Conservation (phyloP, 768 basidiomycete species). For the Phanerochaete sordida region DNA sequence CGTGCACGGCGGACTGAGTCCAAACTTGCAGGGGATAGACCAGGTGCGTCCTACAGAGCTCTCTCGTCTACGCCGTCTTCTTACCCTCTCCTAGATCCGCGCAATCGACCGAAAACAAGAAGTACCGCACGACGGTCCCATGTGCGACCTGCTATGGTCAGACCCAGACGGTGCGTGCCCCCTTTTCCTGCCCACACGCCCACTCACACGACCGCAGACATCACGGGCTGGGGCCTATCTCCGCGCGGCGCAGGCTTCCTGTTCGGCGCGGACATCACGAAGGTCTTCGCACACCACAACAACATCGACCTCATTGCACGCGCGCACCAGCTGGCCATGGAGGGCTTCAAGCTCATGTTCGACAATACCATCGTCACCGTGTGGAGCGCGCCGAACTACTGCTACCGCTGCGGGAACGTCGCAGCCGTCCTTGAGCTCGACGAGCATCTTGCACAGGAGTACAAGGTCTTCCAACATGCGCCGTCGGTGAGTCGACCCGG, state of each 20-base stretch:
- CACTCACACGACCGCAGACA: slow-evolving; percentile 50
- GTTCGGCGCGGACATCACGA: slow-evolving; percentile 90
- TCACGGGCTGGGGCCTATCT: slow-evolving; percentile 92
- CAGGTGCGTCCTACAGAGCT: slow-evolving; percentile 51
- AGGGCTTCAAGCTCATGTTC: slow-evolving; percentile 97
- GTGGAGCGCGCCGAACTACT: slow-evolving; percentile 98
- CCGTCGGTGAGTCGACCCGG: slow-evolving; percentile 50
- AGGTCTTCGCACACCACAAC: slow-evolving; percentile 87
- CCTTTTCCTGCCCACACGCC: not conserved
- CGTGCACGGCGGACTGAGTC: slow-evolving; percentile 95
- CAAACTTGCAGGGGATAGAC: slow-evolving; percentile 81
- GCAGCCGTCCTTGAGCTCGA: slow-evolving; percentile 94
- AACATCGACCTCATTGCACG: slow-evolving; percentile 92
- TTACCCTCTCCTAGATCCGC: slow-evolving; percentile 59
- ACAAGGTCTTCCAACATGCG: slow-evolving; percentile 93
- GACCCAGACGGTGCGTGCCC: slow-evolving; percentile 84
- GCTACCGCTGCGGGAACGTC: slow-evolving; percentile 95
- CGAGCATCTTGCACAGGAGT: slow-evolving; percentile 89
- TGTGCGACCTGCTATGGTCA: slow-evolving; percentile 99
- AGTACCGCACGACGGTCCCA: slow-evolving; percentile 96
- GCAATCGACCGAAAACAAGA: slow-evolving; percentile 95
- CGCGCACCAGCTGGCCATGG: slow-evolving; percentile 97
- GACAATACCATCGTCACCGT: slow-evolving; percentile 94
- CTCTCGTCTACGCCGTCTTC: not conserved
- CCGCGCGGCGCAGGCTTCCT: slow-evolving; percentile 97